phyloP scores from a whole-genome alignment of 208 protist species.

The Trypanosoma lewisi region DNA sequence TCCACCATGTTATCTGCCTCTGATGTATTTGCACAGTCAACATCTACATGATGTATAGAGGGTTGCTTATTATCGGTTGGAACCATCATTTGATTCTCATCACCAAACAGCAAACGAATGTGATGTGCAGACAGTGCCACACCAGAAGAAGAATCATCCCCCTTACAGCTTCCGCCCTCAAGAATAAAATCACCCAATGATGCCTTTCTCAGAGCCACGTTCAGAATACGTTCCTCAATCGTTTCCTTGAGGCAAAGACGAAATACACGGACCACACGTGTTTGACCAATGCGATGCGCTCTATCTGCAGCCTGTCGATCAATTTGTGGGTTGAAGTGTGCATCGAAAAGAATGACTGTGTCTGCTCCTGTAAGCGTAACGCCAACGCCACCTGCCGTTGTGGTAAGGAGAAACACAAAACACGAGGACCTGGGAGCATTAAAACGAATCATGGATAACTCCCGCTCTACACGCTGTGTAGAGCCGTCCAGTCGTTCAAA shows the following conservation, averaged over 20 bases:
- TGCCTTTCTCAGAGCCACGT: constrained; percentile 90
- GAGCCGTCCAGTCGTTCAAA: constrained; percentile 86
- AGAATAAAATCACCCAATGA: constrained; percentile 94
- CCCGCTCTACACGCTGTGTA: constrained; percentile 81
- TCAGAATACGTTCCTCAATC: constrained; percentile 95
- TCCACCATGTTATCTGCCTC: constrained; percentile 50
- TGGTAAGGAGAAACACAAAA: constrained; percentile 97
- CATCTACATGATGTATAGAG: not conserved
- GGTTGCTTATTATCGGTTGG: not conserved
- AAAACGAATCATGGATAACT: constrained; percentile 93
- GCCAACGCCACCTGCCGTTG: constrained; percentile 97
- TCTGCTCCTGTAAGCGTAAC: constrained; percentile 97
- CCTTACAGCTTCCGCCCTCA: constrained; percentile 43
- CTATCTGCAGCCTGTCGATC: constrained; percentile 96
- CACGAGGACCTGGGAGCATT: constrained; percentile 76
- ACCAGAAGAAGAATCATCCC: constrained; percentile 1
- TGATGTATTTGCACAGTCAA: constrained; percentile 1
- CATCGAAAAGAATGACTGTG: constrained; percentile 96
- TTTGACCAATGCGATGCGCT: constrained; percentile 96
- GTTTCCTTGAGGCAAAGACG: constrained; percentile 93
- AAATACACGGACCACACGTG: constrained; percentile 92
- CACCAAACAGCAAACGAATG: constrained; percentile 55
- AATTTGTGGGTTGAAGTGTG: constrained; percentile 98
- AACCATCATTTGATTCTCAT: not conserved
- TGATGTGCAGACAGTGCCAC: constrained; percentile 36